phyloP scores from a whole-genome alignment of 441 rosid species.

The Oxalis stricta region DNA sequence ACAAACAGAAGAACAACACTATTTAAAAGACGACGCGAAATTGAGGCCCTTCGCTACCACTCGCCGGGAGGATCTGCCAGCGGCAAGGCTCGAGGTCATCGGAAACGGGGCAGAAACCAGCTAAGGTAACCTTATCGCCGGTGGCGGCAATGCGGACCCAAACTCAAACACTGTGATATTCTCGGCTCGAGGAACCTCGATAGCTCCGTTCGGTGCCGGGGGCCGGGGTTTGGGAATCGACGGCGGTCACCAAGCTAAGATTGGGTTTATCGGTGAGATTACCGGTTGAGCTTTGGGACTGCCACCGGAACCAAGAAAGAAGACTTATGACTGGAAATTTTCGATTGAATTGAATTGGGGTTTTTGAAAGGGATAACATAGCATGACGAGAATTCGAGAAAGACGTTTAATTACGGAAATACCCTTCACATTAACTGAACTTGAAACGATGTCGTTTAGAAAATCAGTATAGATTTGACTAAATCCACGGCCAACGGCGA shows the following conservation, averaged over 20 bases:
- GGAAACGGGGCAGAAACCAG: conserved; percentile 85
- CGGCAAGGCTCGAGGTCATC: conserved; percentile 93
- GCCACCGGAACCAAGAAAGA: conserved; percentile 72
- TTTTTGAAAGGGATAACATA: neutral
- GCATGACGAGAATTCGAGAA: too few relatives aligned
- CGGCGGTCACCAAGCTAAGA: too few relatives aligned
- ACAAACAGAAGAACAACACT: neutral
- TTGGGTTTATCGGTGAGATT: conserved; percentile 8
- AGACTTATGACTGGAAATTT: conserved; percentile 45
- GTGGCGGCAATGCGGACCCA: conserved; percentile 65
- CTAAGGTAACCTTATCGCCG: conserved; percentile 73
- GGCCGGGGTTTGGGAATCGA: conserved; percentile 20
- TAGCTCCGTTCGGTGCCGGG: conserved; percentile 79
- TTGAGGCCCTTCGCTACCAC: conserved; percentile 65
- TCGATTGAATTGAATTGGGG: neutral
- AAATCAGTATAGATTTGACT: too few relatives aligned
- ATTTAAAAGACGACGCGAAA: conserved; percentile 78
- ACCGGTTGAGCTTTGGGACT: conserved; percentile 29
- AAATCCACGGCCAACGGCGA: too few relatives aligned
- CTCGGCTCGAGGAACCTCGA: conserved; percentile 65
- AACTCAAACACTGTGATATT: conserved; percentile 82
- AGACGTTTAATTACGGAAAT: too few relatives aligned
- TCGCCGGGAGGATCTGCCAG: conserved; percentile 81
- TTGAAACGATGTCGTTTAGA: too few relatives aligned
- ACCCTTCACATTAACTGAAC: too few relatives aligned